Evolutionary conservation across 768 basidiomycete species (phyloP), one percentile per base, ranked within the genome.

Genomic region (Tephrocybe sp.): DNA sequence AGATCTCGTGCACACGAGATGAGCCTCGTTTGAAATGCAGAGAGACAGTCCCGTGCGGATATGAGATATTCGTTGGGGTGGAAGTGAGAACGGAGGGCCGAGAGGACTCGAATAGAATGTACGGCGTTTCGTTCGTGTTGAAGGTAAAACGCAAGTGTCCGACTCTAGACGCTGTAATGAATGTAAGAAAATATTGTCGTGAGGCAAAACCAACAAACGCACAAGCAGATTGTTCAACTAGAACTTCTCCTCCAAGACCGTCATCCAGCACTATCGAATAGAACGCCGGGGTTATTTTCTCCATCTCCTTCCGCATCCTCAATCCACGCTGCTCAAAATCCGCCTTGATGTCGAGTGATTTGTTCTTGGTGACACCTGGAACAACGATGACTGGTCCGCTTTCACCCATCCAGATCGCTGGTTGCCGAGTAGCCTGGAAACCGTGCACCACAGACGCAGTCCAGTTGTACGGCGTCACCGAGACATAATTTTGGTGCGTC

Each of bases 391-490:
- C 78, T 39, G 79, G 78, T 0, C 78, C 87, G 53, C 82, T 87
- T 57, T 88, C 87, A 2, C 86, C 89, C 89, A 92, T 92, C 89
- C 89, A 92, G 30, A 92, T 91, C 0, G 90, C 90, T 9, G 89
- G 89, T 56, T 90, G 90, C 46, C 89, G 82, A 3, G 89, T 91
- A 4, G 79, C 89, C 39, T 86, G 80, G 58, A 92, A 90, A 1
- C 90, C 89, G 56, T 88, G 84, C 3, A 91, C 79, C 11, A 53
- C 59, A 18, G 56, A 57, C 16, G 67, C 62, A 0, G 86, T 84
- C 62, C 78, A 75, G 62, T 88, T 87, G 59, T 85, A 88, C 4
- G 87, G 84, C 1, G 82, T 82, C 9, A 82, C 75, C 4, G 86
- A 89, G 39, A 87, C 85, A 52, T 86, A 89, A 66, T 89, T 89